phyloP scores from a whole-genome alignment of 306 rosid species.

The Ormosia emarginata region DNA sequence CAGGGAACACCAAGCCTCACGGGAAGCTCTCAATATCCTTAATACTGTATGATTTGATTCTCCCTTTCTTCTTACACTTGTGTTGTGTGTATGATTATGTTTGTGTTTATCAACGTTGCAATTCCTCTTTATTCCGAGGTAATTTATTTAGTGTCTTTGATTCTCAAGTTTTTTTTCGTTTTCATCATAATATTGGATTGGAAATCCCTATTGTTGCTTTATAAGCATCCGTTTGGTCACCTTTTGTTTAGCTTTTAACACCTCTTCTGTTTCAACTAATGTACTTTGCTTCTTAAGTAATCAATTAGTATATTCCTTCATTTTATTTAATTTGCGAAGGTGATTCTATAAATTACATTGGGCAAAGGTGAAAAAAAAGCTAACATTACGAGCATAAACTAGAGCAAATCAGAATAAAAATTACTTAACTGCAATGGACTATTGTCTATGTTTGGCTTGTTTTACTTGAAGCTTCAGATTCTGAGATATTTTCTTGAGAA shows the following conservation, averaged over 20 bases:
- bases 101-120: neutral
- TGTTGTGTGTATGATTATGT: too few relatives aligned
- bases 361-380: too few relatives aligned
- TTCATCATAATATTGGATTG: neutral
- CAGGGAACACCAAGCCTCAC: conserved; percentile 88
- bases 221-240: neutral
- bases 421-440: too few relatives aligned
- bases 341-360: too few relatives aligned
- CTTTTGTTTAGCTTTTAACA: neutral
- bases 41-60: conserved; percentile 54
- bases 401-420: too few relatives aligned
- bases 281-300: neutral
- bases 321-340: too few relatives aligned
- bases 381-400: too few relatives aligned
- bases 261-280: too few relatives aligned
- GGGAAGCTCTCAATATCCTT: conserved; percentile 80
- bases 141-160: too few relatives aligned
- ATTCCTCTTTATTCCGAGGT: neutral
- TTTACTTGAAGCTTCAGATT: too few relatives aligned
- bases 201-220: neutral
- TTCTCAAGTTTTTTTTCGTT: neutral
- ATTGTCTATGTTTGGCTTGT: too few relatives aligned
- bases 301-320: neutral
- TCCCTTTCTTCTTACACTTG: neutral
- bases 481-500: too few relatives aligned